Evolutionary conservation across 768 basidiomycete species (phyloP).

Genomic region (Suillus bovinus): DNA sequence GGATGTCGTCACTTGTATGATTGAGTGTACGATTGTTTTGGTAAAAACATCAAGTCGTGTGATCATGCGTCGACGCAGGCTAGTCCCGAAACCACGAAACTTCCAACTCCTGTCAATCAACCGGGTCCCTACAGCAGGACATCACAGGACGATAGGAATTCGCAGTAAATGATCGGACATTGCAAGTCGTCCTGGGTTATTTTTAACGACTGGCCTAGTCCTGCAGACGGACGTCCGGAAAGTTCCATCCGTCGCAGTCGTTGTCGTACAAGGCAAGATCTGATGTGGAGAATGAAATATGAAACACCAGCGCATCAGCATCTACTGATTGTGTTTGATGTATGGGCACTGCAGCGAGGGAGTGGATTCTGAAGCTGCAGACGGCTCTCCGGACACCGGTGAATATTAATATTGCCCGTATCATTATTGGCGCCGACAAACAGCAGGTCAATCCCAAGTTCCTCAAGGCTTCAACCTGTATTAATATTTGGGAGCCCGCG

Average conservation of each 20-base stretch:
- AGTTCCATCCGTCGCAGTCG: background rate
- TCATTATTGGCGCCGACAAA: background rate
- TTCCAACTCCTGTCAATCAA: background rate
- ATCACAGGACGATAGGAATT: too few relatives aligned
- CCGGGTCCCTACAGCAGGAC: too few relatives aligned
- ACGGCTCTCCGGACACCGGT: conserved; percentile 1
- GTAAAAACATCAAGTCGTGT: background rate
- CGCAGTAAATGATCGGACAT: background rate
- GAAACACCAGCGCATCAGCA: too few relatives aligned
- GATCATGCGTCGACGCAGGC: background rate
- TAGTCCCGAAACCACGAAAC: background rate
- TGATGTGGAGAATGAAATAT: conserved; percentile 1
- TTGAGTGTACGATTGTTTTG: background rate
- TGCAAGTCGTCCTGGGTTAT: background rate
- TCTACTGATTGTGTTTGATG: conserved; percentile 4
- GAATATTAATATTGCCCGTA: background rate
- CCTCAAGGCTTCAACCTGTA: too few relatives aligned
- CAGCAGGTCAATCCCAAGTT: too few relatives aligned
- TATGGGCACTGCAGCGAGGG: background rate
- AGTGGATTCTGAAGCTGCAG: background rate
- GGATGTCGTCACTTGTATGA: background rate
- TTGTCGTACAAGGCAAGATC: background rate
- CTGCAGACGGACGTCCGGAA: background rate
- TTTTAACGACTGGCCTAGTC: background rate
- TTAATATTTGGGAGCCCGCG: background rate